A percentile compares a stretch with the other conserved stretches of the same genome.
Conservation (phyloP, 2,329 filamentous ascomycete genomes). For the Penicillium polonicum region DNA sequence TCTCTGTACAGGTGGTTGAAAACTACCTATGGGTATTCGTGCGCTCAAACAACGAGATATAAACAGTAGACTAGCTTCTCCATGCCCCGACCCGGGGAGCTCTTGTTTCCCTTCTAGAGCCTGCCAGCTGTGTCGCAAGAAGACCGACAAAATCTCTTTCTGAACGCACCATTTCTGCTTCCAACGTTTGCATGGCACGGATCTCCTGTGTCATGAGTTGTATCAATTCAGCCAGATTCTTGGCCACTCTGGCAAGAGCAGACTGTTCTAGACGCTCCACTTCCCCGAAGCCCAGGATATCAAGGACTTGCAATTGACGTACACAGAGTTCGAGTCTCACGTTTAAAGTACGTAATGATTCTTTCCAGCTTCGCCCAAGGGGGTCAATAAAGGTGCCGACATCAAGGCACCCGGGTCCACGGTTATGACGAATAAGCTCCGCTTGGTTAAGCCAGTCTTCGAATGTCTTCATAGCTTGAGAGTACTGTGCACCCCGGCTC, state of each 20-base stretch:
- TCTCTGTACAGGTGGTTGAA: background rate
- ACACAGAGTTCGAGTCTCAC: slow-evolving; percentile 37
- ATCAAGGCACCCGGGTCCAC: slow-evolving; percentile 8
- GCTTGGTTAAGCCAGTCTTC: slow-evolving; percentile 39
- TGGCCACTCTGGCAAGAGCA: slow-evolving; percentile 33
- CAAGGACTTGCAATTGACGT: slow-evolving; percentile 38
- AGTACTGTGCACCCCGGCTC: slow-evolving; percentile 31
- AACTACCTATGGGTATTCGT: background rate
- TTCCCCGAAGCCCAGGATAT: slow-evolving; percentile 34
- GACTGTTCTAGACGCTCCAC: slow-evolving; percentile 28
- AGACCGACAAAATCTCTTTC: slow-evolving; percentile 37
- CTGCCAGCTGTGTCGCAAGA: slow-evolving; percentile 28
- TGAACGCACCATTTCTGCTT: slow-evolving; percentile 34
- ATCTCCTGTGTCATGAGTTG: slow-evolving; percentile 41
- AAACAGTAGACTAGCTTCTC: slow-evolving; percentile 16
- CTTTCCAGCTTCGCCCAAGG: slow-evolving; percentile 36
- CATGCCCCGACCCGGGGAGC: slow-evolving; percentile 28
- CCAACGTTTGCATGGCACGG: slow-evolving; percentile 36
- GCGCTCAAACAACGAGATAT: background rate
- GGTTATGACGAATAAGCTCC: slow-evolving; percentile 26
- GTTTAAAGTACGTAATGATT: slow-evolving; percentile 30
- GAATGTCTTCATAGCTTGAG: slow-evolving; percentile 31
- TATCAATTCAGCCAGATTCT: slow-evolving; percentile 31
- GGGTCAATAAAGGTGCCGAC: slow-evolving; percentile 36
- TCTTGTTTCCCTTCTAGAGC: slow-evolving; percentile 10